A percentile compares a stretch with the other conserved stretches of the same genome.
These are phyloP conservation scores for Linum usitatissimum DNA, from an alignment of 345 rosid species.

Conservation along the genomic window DNA sequence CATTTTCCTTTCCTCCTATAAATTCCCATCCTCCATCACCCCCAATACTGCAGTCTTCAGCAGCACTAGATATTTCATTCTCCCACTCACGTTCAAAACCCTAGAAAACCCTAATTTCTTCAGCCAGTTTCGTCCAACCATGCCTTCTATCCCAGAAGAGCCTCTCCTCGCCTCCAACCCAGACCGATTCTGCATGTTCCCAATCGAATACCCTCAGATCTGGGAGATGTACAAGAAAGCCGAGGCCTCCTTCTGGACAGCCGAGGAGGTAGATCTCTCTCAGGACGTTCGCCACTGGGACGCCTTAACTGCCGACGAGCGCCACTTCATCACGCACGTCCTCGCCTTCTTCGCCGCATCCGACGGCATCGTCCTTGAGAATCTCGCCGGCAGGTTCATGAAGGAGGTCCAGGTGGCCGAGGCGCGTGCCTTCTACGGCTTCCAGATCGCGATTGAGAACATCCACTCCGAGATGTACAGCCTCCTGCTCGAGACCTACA, in stretches of 20 bases:
- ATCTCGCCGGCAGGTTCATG: constrained; percentile 84
- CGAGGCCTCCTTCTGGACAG: constrained; percentile 97
- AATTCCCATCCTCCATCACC: neutral
- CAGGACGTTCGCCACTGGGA: constrained; percentile 76
- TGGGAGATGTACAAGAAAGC: constrained; percentile 99
- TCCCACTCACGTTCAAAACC: neutral
- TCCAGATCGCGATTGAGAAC: constrained; percentile 93
- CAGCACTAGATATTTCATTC: neutral
- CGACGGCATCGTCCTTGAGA: constrained; percentile 83
- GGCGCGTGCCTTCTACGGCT: constrained; percentile 97
- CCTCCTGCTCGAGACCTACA: constrained; percentile 80
- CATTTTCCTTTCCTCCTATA: constrained; percentile 4
- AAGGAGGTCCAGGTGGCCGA: constrained; percentile 82
- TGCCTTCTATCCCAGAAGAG: constrained; percentile 83
- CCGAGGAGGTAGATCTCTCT: constrained; percentile 94
- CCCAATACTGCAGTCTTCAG: neutral
- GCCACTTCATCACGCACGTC: constrained; percentile 77
- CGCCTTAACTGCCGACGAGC: constrained; percentile 50
- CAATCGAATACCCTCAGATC: constrained; percentile 72
- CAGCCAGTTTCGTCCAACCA: constrained; percentile 8
- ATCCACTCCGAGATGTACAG: constrained; percentile 97
- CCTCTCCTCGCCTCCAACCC: constrained; percentile 68
- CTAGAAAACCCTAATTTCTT: neutral
- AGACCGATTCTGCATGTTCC: constrained; percentile 90
- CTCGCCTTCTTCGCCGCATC: constrained; percentile 97